A percentile compares a stretch with the other conserved stretches of the same genome.
Evolutionary conservation across 2,329 filamentous ascomycete genomes (phyloP).

Genomic region (Scytalidium sp.): DNA sequence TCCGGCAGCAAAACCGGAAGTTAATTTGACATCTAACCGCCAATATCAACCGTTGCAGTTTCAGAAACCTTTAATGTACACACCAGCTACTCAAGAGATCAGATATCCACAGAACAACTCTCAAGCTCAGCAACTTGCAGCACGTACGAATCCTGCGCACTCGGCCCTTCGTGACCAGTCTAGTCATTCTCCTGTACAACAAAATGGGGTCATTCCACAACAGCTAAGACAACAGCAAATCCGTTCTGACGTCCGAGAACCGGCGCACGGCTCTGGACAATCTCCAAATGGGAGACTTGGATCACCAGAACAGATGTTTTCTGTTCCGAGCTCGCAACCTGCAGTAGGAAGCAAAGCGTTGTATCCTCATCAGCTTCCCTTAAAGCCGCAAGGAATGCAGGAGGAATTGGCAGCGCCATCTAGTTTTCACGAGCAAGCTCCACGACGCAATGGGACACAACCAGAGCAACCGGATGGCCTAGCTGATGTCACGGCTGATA

Average conservation of each 20-base stretch:
- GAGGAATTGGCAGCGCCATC: not conserved
- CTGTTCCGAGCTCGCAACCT: not conserved
- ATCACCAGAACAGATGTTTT: not conserved
- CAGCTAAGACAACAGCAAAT: not conserved
- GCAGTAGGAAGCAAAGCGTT: slow-evolving; percentile 8
- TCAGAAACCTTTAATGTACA: slow-evolving; percentile 3
- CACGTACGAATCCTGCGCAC: not conserved
- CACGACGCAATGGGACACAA: not conserved
- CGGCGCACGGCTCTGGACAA: not conserved
- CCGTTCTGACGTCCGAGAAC: no score
- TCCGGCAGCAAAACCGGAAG: slow-evolving; percentile 35
- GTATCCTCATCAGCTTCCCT: slow-evolving; percentile 22
- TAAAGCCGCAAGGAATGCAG: slow-evolving; percentile 2
- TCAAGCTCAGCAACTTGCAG: not conserved
- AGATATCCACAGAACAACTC: not conserved
- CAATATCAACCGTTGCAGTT: slow-evolving; percentile 14
- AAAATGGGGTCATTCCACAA: not conserved
- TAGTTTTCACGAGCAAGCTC: not conserved
- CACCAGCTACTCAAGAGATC: not conserved
- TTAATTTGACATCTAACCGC: slow-evolving; percentile 20
- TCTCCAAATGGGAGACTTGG: slow-evolving; percentile 5
- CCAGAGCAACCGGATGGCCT: slow-evolving; percentile 14
- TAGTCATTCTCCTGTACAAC: not conserved
- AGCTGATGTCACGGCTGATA: slow-evolving; percentile 29
- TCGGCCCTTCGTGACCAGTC: not conserved